Base-by-base conservation (phyloP, 306 rosid genomes). In the Trifolium dubium region DNA sequence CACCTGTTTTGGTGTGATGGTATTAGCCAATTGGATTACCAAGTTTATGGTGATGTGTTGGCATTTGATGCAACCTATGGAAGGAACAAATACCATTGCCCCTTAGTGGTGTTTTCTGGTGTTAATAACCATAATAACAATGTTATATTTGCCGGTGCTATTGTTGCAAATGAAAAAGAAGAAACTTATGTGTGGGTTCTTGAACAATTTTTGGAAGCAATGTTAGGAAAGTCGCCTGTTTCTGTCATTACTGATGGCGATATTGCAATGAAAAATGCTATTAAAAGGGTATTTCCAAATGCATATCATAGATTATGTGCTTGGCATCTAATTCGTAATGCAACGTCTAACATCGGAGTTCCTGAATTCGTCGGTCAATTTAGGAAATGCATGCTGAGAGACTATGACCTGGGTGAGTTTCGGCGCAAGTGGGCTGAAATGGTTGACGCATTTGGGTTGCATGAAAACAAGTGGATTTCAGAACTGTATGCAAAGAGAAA, bases 41-140 rank as follows among this genome's bases (percentile, higher is more conserved):
- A 35, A 35, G 8, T 35, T 35, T 35, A 35, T 35, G 39, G 39
- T 5, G 39, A 35, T 29, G 39, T 58, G 6, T 5, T 58, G 5
- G 37, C 64, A 58, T 58, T 58, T 58, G 64, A 58, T 29, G 15
- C 64, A 58, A 58, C 64, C 2, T 58, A 58, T 12, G 64, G 64
- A 3, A 58, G 0, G 15, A 58, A 58, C 32, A 19, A 19, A 8
- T 55, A 55, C 9, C 34, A 55, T 3, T 55, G n/a, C 5, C 62
- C 62, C 10, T 23, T 55, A 8, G 34, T 55, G 30, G 62, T 55
- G 14, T 55, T 55, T 14, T 19, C 35, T 8, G 62, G 62, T 8
- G 62, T 55, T 19, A 19, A 55, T 55, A 19, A 55, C 6, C 62
- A 55, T 5, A 23, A 55, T 10, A 3, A 55, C 5, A 59, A 5